These are phyloP conservation scores for Candida fluviatilis DNA, from an alignment of 805 yeast species.

Conservation along the genomic window DNA sequence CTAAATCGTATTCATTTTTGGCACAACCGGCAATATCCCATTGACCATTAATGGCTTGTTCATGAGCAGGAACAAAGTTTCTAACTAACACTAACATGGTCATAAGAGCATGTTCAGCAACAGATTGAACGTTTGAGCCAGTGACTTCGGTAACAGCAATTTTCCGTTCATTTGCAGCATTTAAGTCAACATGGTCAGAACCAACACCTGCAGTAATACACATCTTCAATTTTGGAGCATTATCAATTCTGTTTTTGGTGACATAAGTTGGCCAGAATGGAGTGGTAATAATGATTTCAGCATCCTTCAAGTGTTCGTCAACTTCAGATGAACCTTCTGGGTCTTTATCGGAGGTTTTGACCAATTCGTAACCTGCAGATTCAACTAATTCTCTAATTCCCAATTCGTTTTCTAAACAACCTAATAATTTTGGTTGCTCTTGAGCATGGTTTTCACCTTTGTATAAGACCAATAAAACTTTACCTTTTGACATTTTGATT, in stretches of 20 bases:
- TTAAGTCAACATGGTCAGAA: constrained; percentile 73
- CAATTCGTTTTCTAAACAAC: constrained; percentile 71
- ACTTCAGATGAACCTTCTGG: constrained; percentile 51
- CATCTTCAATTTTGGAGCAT: constrained; percentile 68
- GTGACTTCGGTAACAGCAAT: constrained; percentile 80
- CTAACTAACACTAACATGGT: constrained; percentile 67
- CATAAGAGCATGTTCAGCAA: constrained; percentile 78
- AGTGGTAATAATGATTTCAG: constrained; percentile 74
- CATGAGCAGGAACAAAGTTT: constrained; percentile 77
- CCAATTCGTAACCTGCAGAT: constrained; percentile 60
- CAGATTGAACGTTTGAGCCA: constrained; percentile 78
- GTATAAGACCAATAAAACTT: constrained; percentile 55
- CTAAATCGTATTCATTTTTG: constrained; percentile 69
- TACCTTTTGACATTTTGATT: constrained; percentile 26
- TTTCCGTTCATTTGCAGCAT: constrained; percentile 58
- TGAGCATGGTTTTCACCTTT: constrained; percentile 54
- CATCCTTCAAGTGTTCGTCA: constrained; percentile 64
- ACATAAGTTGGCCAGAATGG: constrained; percentile 83
- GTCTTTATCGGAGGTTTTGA: constrained; percentile 67
- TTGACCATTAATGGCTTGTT: constrained; percentile 53
- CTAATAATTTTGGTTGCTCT: constrained; percentile 59
- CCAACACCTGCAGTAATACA: constrained; percentile 82
- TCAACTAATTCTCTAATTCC: constrained; percentile 66
- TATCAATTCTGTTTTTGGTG: constrained; percentile 58
- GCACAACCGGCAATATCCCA: constrained; percentile 82